phyloP scores from a whole-genome alignment of 495 filamentous ascomycete genomes.

The Trichocladium uniseriatum region DNA sequence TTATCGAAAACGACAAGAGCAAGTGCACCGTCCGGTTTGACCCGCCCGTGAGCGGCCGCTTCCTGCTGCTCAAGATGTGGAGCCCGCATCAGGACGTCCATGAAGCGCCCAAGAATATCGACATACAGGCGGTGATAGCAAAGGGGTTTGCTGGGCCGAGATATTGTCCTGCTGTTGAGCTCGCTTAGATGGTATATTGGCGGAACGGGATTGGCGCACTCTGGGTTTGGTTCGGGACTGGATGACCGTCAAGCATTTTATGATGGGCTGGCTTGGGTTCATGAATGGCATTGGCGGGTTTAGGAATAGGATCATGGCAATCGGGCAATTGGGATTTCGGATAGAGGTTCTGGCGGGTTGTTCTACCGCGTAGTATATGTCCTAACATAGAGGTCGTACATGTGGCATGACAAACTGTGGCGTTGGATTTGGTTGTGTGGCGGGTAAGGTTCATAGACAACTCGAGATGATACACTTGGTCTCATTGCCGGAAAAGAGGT shows the following conservation, averaged over 20 bases:
- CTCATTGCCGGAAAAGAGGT: no score
- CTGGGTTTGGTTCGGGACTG: no score
- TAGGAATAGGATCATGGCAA: no score
- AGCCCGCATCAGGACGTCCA: conserved; percentile 50
- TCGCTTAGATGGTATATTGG: conserved; percentile 6
- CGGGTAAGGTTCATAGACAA: no score
- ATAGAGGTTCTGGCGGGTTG: no score
- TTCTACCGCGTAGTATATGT: no score
- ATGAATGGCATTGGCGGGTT: neutral
- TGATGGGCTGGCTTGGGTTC: neutral
- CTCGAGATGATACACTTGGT: no score
- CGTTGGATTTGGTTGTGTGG: no score
- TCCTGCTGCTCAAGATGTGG: conserved; percentile 80
- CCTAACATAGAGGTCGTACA: no score
- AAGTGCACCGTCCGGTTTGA: conserved; percentile 84
- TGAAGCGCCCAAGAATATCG: conserved; percentile 54
- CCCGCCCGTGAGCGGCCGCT: conserved; percentile 73
- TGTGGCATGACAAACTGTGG: no score
- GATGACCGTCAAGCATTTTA: no score
- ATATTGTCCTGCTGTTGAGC: conserved; percentile 47
- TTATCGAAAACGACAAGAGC: conserved; percentile 68
- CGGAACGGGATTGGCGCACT: no score
- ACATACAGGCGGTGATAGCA: conserved; percentile 72
- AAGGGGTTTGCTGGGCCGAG: conserved; percentile 76
- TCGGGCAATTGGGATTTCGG: neutral